Evolutionary conservation across 805 yeast species (phyloP).

Genomic region (Dipodascus albidus): DNA sequence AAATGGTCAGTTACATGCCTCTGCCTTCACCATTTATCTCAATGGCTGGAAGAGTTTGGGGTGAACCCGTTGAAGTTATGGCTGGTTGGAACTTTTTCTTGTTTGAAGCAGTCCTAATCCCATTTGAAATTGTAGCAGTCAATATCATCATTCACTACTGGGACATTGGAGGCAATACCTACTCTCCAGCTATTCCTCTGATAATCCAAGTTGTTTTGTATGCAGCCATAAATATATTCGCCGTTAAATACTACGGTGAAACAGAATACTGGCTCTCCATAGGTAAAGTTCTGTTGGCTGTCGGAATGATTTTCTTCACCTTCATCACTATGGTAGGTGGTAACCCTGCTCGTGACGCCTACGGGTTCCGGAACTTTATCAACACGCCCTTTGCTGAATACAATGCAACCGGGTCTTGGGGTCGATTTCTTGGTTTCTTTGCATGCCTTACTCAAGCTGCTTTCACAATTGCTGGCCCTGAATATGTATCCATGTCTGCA

Average conservation of each 20-base stretch:
- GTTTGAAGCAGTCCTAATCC: slow-evolving; percentile 64
- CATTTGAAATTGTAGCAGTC: slow-evolving; percentile 74
- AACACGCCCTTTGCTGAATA: slow-evolving; percentile 48
- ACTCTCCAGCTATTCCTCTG: slow-evolving; percentile 59
- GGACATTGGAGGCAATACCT: slow-evolving; percentile 34
- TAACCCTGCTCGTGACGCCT: slow-evolving; percentile 56
- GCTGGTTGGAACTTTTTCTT: slow-evolving; percentile 77
- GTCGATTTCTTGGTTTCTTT: slow-evolving; percentile 62
- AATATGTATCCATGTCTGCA: slow-evolving; percentile 74
- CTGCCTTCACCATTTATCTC: slow-evolving; percentile 67
- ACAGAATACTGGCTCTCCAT: slow-evolving; percentile 70
- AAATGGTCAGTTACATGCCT: slow-evolving; percentile 68
- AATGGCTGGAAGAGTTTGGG: slow-evolving; percentile 64
- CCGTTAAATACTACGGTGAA: slow-evolving; percentile 71
- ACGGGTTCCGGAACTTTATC: slow-evolving; percentile 47
- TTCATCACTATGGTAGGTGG: slow-evolving; percentile 82
- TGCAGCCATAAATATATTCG: slow-evolving; percentile 53
- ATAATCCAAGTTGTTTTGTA: slow-evolving; percentile 55
- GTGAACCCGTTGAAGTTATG: slow-evolving; percentile 61
- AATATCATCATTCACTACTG: slow-evolving; percentile 71
- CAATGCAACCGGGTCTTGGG: slow-evolving; percentile 42
- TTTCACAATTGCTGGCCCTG: slow-evolving; percentile 80
- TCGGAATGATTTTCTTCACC: slow-evolving; percentile 67
- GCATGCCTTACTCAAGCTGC: slow-evolving; percentile 60
- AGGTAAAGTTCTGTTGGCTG: slow-evolving; percentile 59